Base-by-base conservation (phyloP, 2,329 filamentous ascomycete genomes). In the Neoscytalidium dimidiatum region DNA sequence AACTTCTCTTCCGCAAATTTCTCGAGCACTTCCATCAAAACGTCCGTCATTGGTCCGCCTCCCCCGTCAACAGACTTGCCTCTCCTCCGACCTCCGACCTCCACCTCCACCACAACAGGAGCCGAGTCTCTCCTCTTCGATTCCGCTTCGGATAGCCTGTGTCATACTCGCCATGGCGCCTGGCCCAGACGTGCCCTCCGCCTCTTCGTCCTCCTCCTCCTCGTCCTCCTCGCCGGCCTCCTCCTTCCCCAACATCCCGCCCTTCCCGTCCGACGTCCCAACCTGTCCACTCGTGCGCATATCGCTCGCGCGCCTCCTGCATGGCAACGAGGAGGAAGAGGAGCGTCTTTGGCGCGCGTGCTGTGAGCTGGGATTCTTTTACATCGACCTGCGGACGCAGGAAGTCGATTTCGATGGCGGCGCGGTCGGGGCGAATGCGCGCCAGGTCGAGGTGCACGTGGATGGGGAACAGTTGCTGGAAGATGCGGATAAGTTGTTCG, bases 361-460 rank as follows among this genome's bases (percentile, higher is more conserved):
- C 69, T 78, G 77, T 62, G 79, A 85, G 3, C 74, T 86, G 0
- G 84, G 85, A 1, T 86, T 87, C 74, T 86, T 86, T 75, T 86
- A 86, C 67, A 76, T 87, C 6, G 82, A 86, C 67, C 72, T 86
- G 2, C 73, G 76, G 23, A 66, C 38, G 4, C 19, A 23, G 11
- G 44, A 48, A 7, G 19, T 52, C n/a, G 56, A 13, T 23, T 26
- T 38, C n/a, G 17, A 53, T 13, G 35, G 44, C 19, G 56, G 35
- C 13, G 49, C 49, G 49, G 49, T 52, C 28, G 26, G 38, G 26
- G 29, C 14, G 48, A 53, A 48, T 8, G 28, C 61, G 23, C 61
- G 58, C 19, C 44, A 62, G 58, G 43, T 62, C 8, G 46, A 64
- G 62, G 38, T 60, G 41, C 51, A 44, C 43, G 35, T 74, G 28